phyloP scores from a whole-genome alignment of 208 protist species.

The Acanthamoeba lenticulata region DNA sequence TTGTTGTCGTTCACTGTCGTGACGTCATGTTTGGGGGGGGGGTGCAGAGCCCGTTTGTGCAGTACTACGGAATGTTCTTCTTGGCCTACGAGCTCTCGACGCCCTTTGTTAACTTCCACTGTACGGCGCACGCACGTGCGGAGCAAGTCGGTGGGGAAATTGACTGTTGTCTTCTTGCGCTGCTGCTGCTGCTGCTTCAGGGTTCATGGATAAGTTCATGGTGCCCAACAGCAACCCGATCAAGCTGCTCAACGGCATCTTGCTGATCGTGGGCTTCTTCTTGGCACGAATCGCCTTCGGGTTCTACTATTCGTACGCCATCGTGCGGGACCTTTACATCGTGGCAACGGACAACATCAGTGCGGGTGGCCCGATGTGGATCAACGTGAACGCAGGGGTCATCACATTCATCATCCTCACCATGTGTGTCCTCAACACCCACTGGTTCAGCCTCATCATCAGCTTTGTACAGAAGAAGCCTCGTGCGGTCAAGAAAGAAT shows the following conservation, averaged over 20 bases:
- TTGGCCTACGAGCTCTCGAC: constrained; percentile 33
- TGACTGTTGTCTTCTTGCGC: too few species aligned
- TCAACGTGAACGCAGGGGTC: background rate
- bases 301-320: constrained; percentile 30
- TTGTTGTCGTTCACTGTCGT: background rate
- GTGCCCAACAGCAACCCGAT: constrained; percentile 37
- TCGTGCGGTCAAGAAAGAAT: background rate
- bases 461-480: constrained; percentile 36
- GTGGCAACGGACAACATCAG: background rate
- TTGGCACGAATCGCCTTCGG: constrained; percentile 16
- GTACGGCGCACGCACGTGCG: too few species aligned
- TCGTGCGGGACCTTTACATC: constrained; percentile 9
- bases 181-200: background rate
- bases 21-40: background rate
- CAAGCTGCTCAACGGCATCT: constrained; percentile 32
- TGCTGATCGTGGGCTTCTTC: constrained; percentile 28
- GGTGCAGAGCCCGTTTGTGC: background rate
- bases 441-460: constrained; percentile 39
- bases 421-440: constrained; percentile 26
- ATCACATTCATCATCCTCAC: constrained; percentile 15
- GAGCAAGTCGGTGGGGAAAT: too few species aligned
- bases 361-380: background rate
- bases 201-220: background rate
- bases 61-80: constrained; percentile 34
- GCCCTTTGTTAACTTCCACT: constrained; percentile 33